Evolutionary conservation across 305 asterid species (phyloP).

Genomic region (Fraxinus platypoda): DNA sequence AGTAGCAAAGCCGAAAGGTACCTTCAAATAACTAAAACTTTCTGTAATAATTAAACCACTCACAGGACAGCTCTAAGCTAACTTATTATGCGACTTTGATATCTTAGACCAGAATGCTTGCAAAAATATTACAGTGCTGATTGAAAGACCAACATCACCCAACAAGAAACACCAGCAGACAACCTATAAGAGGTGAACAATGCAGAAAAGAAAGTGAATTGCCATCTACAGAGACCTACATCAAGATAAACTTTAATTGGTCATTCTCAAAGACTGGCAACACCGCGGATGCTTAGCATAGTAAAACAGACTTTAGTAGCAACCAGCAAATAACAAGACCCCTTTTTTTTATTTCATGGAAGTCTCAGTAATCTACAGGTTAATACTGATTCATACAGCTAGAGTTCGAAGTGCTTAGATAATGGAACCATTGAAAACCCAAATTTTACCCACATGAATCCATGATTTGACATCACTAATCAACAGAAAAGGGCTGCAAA

Average conservation of each 20-base stretch:
- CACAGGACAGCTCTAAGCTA: neutral
- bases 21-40: neutral
- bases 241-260: neutral
- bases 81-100: neutral
- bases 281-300: neutral
- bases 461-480: neutral
- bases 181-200: neutral
- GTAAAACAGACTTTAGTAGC: neutral
- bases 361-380: neutral
- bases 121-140: neutral
- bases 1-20: neutral
- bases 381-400: neutral
- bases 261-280: neutral
- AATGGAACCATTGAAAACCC: neutral
- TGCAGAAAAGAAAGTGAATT: neutral
- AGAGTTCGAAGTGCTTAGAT: neutral
- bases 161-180: neutral
- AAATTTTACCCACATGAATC: neutral
- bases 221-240: neutral
- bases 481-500: neutral
- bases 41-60: neutral
- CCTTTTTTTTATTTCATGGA: neutral
- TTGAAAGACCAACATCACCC: neutral
- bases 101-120: neutral
- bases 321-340: neutral